phyloP scores from a whole-genome alignment of 1,284 basidiomycete genomes.

The Pseudozyma thailandica region DNA sequence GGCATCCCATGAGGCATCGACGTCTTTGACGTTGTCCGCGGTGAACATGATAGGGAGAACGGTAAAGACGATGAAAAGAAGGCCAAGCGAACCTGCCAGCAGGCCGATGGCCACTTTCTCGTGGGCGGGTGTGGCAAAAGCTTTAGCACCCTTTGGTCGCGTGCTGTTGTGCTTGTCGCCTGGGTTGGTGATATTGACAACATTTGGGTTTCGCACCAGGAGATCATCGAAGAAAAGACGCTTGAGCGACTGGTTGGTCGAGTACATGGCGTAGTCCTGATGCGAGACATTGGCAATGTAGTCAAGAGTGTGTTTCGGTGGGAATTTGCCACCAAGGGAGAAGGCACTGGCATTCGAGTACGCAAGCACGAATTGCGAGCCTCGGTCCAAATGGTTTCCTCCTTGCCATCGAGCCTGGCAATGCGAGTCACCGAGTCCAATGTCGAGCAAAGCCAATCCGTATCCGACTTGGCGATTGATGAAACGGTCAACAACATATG shows the following conservation, averaged over 20 bases:
- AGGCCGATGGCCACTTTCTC: constrained; percentile 58
- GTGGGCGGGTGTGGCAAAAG: constrained; percentile 62
- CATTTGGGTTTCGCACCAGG: constrained; percentile 33
- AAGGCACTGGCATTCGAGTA: constrained; percentile 37
- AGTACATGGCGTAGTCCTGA: constrained; percentile 55
- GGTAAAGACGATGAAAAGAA: constrained; percentile 47
- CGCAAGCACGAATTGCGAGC: constrained; percentile 46
- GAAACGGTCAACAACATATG: constrained; percentile 52
- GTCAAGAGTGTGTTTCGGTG: constrained; percentile 42
- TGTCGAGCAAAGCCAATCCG: constrained; percentile 52
- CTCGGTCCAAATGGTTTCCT: constrained; percentile 56
- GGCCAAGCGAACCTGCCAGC: constrained; percentile 50
- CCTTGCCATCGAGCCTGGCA: constrained; percentile 60
- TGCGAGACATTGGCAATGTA: constrained; percentile 53
- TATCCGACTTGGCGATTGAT: constrained; percentile 50
- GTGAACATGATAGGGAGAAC: constrained; percentile 61
- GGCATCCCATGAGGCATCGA: constrained; percentile 38
- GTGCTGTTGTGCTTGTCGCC: constrained; percentile 42
- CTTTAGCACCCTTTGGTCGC: constrained; percentile 30
- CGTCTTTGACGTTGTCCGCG: constrained; percentile 41
- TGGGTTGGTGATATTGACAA: constrained; percentile 50
- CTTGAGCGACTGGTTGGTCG: constrained; percentile 37
- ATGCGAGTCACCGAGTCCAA: constrained; percentile 40
- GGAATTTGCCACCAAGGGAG: constrained; percentile 45
- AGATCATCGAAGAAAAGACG: constrained; percentile 48